Percentiles rank a stretch among this genome's conserved stretches.
Conservation (phyloP, 2,329 filamentous ascomycete species). For the Esteya vermicola region DNA sequence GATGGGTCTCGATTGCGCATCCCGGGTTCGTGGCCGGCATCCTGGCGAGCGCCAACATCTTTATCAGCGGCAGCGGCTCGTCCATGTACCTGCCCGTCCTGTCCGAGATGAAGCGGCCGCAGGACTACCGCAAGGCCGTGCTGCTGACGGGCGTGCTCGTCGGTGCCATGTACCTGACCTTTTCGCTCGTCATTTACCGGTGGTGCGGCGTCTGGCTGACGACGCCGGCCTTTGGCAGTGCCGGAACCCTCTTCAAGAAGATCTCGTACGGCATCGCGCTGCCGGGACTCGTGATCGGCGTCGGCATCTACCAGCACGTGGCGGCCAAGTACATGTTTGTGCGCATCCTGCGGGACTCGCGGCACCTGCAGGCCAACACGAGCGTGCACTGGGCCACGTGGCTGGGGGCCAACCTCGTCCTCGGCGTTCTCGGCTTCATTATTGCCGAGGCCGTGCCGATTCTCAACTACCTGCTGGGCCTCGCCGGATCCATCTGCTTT, state of each 20-base stretch:
- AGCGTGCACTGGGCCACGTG: slow-evolving; percentile 17
- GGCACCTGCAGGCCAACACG: slow-evolving; percentile 18
- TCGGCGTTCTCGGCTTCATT: slow-evolving; percentile 8
- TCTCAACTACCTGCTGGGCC: slow-evolving; percentile 10
- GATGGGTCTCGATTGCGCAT: slow-evolving; percentile 33
- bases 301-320: slow-evolving; percentile 16
- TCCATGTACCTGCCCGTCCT: slow-evolving; percentile 37
- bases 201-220: slow-evolving; percentile 50
- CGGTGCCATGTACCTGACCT: slow-evolving; percentile 34
- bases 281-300: slow-evolving; percentile 33
- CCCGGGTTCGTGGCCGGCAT: slow-evolving; percentile 35
- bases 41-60: slow-evolving; percentile 45
- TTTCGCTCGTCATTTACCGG: slow-evolving; percentile 37
- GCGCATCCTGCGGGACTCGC: slow-evolving; percentile 16
- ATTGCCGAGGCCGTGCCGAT: slow-evolving; percentile 11
- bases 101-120: slow-evolving; percentile 46
- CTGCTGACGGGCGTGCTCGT: slow-evolving; percentile 33
- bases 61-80: slow-evolving; percentile 28
- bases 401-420: slow-evolving; percentile 6
- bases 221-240: slow-evolving; percentile 36
- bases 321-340: slow-evolving; percentile 19
- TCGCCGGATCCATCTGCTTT: slow-evolving; percentile 8
- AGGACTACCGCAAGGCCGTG: slow-evolving; percentile 42
- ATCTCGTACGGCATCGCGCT: slow-evolving; percentile 45
- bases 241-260: slow-evolving; percentile 44